Conservation (phyloP, 768 basidiomycete species). For the Pleurotus citrinopileatus region DNA sequence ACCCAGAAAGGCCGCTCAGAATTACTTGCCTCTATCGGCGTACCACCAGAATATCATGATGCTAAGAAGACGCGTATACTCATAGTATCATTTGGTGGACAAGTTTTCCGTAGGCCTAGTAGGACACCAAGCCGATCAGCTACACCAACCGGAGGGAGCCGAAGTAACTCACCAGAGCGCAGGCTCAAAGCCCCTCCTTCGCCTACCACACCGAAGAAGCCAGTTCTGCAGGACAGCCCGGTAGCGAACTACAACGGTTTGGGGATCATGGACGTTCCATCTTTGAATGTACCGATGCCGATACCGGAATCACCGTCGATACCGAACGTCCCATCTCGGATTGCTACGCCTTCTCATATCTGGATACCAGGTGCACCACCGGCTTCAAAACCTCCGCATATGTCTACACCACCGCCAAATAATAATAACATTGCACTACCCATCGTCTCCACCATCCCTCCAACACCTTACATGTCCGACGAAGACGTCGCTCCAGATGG, state of each 20-base stretch:
- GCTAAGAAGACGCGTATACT: conserved; percentile 53
- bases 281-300: conserved; percentile 1
- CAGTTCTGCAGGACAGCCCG: neutral
- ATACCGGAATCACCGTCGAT: conserved; percentile 1
- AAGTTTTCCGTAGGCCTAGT: conserved; percentile 60
- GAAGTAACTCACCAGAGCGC: conserved; percentile 14
- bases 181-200: conserved; percentile 3
- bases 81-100: conserved; percentile 80
- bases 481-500: conserved; percentile 9
- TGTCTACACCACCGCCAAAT: conserved; percentile 14
- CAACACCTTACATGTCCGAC: conserved; percentile 27
- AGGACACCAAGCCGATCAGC: conserved; percentile 33
- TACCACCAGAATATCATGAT: conserved; percentile 51
- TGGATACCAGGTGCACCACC: conserved; percentile 61
- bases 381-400: conserved; percentile 33
- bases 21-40: conserved; percentile 56
- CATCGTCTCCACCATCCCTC: conserved; percentile 28
- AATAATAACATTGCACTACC: conserved; percentile 14
- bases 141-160: conserved; percentile 22
- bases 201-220: neutral
- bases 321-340: conserved; percentile 22
- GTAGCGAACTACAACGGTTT: conserved; percentile 1
- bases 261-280: conserved; percentile 9
- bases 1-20: conserved; percentile 47
- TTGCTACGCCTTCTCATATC: conserved; percentile 53